These are phyloP conservation scores for Aegilops sharonensis DNA, from an alignment of 176 grass and related monocot species.

Conservation along the genomic window DNA sequence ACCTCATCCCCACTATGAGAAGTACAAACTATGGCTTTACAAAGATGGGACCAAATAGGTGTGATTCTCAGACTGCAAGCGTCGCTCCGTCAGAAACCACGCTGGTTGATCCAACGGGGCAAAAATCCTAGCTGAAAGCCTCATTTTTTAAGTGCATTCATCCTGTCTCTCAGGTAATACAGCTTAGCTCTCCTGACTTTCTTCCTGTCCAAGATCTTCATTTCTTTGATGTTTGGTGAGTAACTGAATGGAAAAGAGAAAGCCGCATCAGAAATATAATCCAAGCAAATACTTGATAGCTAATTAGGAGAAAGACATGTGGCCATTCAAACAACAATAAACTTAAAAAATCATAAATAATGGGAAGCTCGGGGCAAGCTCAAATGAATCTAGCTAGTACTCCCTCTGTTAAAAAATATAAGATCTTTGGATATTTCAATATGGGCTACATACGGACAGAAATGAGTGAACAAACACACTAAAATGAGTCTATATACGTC, in stretches of 20 bases:
- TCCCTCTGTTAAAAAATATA: no score
- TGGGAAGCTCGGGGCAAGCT: no score
- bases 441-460: no score
- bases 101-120: background rate
- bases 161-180: constrained; percentile 91
- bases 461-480: no score
- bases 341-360: background rate
- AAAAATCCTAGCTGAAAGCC: background rate
- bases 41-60: no score
- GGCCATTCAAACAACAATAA: background rate
- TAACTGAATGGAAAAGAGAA: constrained; percentile 40
- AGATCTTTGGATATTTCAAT: no score
- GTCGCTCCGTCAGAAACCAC: background rate
- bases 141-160: constrained; percentile 87
- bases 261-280: constrained; percentile 15
- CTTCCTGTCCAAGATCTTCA: constrained; percentile 89
- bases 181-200: constrained; percentile 86
- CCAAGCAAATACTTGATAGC: background rate
- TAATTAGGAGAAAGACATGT: background rate
- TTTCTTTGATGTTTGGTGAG: constrained; percentile 87
- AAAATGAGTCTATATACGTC: no score
- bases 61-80: background rate
- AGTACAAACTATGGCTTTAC: no score
- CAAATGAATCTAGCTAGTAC: background rate
- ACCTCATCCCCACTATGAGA: no score